Percentiles rank a stretch among this genome's conserved stretches.
Conservation (phyloP, 1,284 basidiomycete genomes). For the Lentinula novae-zelandiae region DNA sequence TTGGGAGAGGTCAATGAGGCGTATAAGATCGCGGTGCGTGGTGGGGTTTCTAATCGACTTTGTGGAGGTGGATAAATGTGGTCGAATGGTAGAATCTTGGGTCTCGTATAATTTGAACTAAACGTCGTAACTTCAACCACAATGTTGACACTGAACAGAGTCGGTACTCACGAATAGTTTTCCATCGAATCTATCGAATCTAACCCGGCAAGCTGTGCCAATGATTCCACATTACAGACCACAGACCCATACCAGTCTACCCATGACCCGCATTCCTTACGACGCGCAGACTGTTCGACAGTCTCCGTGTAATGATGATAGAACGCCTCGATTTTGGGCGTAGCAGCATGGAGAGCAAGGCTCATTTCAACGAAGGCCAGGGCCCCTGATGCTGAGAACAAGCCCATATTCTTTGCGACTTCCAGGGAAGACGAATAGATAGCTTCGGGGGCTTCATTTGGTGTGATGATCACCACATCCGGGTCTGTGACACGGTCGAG, state of each 20-base stretch:
- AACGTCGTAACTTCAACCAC: slow-evolving; percentile 5
- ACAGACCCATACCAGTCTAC: slow-evolving; percentile 83
- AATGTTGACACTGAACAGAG: not conserved
- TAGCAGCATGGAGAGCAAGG: slow-evolving; percentile 64
- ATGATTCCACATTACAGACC: slow-evolving; percentile 67
- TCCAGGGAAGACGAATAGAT: slow-evolving; percentile 54
- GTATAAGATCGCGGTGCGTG: slow-evolving; percentile 71
- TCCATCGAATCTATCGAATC: slow-evolving; percentile 48
- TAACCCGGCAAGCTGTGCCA: slow-evolving; percentile 53
- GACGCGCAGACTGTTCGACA: slow-evolving; percentile 30
- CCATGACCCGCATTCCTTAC: slow-evolving; percentile 69
- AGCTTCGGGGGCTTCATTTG: slow-evolving; percentile 42
- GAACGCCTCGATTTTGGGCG: slow-evolving; percentile 72
- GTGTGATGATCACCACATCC: slow-evolving; percentile 30
- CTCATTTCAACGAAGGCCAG: slow-evolving; percentile 55
- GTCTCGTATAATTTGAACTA: slow-evolving; percentile 26
- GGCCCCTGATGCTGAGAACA: slow-evolving; percentile 44
- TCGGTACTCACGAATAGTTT: slow-evolving; percentile 19
- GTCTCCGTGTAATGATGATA: slow-evolving; percentile 60
- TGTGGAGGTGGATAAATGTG: slow-evolving; percentile 55
- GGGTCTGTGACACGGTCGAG: slow-evolving; percentile 62
- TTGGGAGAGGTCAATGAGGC: slow-evolving; percentile 56
- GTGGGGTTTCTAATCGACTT: slow-evolving; percentile 36
- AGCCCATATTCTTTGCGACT: slow-evolving; percentile 41
- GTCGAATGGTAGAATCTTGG: slow-evolving; percentile 65